Evolutionary conservation across 2,329 filamentous ascomycete genomes (phyloP).

Genomic region (Fusarium sp.): DNA sequence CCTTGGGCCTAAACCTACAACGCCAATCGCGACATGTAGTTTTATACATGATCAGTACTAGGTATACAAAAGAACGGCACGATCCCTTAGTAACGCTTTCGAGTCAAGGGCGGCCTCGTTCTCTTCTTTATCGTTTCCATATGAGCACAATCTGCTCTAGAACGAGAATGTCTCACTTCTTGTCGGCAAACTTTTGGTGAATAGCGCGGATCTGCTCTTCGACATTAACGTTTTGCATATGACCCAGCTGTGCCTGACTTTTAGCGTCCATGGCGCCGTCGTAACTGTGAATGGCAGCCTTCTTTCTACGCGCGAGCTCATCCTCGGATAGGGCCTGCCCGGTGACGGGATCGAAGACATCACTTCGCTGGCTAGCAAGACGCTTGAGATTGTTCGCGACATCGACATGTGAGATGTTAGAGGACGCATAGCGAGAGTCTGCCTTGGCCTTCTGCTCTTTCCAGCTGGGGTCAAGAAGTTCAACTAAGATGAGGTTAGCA

Average conservation of each 20-base stretch:
- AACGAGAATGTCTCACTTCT: constrained; percentile 49
- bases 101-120: neutral
- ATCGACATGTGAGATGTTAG: constrained; percentile 87
- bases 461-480: constrained; percentile 93
- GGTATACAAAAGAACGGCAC: constrained; percentile 5
- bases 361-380: constrained; percentile 88
- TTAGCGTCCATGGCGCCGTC: constrained; percentile 76
- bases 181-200: constrained; percentile 67
- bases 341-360: constrained; percentile 85
- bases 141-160: constrained; percentile 4
- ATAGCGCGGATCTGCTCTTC: constrained; percentile 85
- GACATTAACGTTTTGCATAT: constrained; percentile 80
- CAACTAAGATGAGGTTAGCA: constrained; percentile 72
- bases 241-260: constrained; percentile 66
- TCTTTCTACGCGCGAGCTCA: constrained; percentile 81
- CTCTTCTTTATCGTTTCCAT: constrained; percentile 16
- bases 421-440: constrained; percentile 86
- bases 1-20: constrained; percentile 47
- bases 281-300: constrained; percentile 75
- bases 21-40: constrained; percentile 37
- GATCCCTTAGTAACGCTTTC: neutral
- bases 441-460: constrained; percentile 95
- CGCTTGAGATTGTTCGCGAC: constrained; percentile 96
- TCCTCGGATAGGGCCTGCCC: constrained; percentile 80
- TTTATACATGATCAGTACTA: constrained; percentile 20